Conservation (phyloP, 352 stramenopile species). For the Phytophthora brassicae region DNA sequence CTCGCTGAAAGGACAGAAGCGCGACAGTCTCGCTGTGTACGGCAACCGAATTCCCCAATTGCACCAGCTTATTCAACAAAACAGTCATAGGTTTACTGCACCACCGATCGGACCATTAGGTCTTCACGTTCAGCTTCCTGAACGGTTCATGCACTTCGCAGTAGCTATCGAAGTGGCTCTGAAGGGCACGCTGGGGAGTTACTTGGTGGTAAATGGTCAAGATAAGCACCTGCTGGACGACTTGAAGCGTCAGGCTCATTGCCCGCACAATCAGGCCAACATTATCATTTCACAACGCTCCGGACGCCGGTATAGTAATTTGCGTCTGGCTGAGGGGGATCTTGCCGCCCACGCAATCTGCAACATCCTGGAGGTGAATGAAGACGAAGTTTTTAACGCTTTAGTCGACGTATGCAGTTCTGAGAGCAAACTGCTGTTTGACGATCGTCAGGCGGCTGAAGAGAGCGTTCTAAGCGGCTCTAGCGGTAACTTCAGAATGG, state of each 20-base stretch:
- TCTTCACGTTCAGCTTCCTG: constrained; percentile 70
- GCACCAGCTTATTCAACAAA: constrained; percentile 76
- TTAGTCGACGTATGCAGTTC: constrained; percentile 78
- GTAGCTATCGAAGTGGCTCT: constrained; percentile 73
- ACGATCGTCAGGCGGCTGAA: constrained; percentile 61
- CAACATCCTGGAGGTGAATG: constrained; percentile 71
- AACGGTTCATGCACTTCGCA: constrained; percentile 66
- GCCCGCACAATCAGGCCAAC: constrained; percentile 65
- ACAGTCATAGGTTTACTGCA: constrained; percentile 57
- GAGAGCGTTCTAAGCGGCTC: constrained; percentile 50
- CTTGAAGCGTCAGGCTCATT: constrained; percentile 69
- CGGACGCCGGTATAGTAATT: constrained; percentile 50
- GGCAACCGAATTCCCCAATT: constrained; percentile 68
- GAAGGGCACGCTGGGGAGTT: constrained; percentile 76
- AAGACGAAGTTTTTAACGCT: constrained; percentile 84
- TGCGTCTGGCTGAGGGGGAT: constrained; percentile 56
- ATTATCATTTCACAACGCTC: constrained; percentile 78
- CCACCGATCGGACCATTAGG: constrained; percentile 77
- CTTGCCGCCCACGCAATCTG: constrained; percentile 67
- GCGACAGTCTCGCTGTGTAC: constrained; percentile 63
- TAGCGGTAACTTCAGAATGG: constrained; percentile 66
- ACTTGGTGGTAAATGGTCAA: constrained; percentile 71
- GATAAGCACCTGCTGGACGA: constrained; percentile 80
- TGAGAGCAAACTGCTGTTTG: constrained; percentile 75
- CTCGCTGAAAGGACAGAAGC: constrained; percentile 51